These are phyloP conservation scores for Yarrowia deformans DNA, from an alignment of 805 yeast genomes.

Conservation along the genomic window DNA sequence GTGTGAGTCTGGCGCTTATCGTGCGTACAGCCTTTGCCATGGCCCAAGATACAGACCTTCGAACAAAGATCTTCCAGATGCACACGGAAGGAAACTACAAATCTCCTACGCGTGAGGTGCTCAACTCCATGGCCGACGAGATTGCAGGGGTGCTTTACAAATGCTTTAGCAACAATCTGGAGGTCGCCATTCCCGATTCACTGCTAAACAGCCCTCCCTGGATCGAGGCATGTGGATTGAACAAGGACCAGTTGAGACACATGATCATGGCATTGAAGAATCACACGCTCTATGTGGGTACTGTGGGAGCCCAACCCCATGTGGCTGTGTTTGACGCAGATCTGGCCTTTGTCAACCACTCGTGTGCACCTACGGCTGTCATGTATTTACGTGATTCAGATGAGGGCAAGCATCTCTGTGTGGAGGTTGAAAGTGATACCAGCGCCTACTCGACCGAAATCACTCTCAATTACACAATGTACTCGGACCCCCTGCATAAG, in stretches of 20 bases:
- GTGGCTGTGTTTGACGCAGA: conserved; percentile 23
- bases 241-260: conserved; percentile 4
- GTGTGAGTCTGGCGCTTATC: conserved; percentile 26
- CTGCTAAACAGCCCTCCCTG: conserved; percentile 30
- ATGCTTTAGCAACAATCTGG: conserved; percentile 1
- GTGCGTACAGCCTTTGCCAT: conserved; percentile 32
- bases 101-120: conserved; percentile 9
- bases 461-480: conserved; percentile 32
- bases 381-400: conserved; percentile 17
- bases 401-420: conserved; percentile 25
- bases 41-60: conserved; percentile 18
- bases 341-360: conserved; percentile 32
- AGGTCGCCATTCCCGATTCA: conserved; percentile 7
- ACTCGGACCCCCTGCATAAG: conserved; percentile 32
- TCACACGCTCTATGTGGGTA: conserved; percentile 26
- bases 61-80: conserved; percentile 22
- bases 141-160: conserved; percentile 3
- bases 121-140: conserved; percentile 11
- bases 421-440: conserved; percentile 11
- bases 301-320: conserved; percentile 23
- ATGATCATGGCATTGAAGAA: conserved; percentile 24
- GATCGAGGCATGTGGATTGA: conserved; percentile 24
- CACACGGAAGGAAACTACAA: conserved; percentile 34
- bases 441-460: conserved; percentile 6
- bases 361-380: conserved; percentile 34